These are phyloP conservation scores for Epichloe gansuensis DNA, from an alignment of 2,329 filamentous ascomycete species.

Conservation along the genomic window DNA sequence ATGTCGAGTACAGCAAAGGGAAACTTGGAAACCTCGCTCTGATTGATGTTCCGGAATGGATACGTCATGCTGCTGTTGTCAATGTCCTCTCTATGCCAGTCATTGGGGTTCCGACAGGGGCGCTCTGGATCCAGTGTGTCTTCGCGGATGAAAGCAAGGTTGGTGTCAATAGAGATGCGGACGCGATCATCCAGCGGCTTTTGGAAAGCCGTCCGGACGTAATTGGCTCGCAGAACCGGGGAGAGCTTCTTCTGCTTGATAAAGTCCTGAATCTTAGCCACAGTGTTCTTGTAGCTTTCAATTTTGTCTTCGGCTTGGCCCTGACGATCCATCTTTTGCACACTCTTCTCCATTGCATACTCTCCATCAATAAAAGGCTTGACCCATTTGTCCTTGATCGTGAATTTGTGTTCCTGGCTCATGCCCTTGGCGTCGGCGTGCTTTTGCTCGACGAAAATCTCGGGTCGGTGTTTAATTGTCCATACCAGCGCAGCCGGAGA, in stretches of 20 bases:
- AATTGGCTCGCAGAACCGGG: slow-evolving; percentile 82
- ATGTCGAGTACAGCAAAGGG: slow-evolving; percentile 87
- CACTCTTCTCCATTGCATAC: slow-evolving; percentile 83
- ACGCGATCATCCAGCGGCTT: slow-evolving; percentile 86
- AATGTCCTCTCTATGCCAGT: slow-evolving; percentile 88
- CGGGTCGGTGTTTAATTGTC: slow-evolving; percentile 63
- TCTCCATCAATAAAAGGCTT: slow-evolving; percentile 74
- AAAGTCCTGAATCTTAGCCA: slow-evolving; percentile 67
- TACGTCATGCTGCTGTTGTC: slow-evolving; percentile 72
- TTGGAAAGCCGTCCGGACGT: slow-evolving; percentile 89
- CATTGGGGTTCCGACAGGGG: slow-evolving; percentile 76
- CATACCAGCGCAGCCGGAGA: slow-evolving; percentile 82
- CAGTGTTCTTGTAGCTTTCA: slow-evolving; percentile 55
- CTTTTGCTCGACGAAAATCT: slow-evolving; percentile 84
- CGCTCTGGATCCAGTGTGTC: slow-evolving; percentile 65
- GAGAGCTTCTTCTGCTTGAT: slow-evolving; percentile 65
- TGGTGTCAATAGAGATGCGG: slow-evolving; percentile 83
- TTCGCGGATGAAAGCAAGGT: slow-evolving; percentile 75
- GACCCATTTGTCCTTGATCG: slow-evolving; percentile 90
- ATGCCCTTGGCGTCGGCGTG: slow-evolving; percentile 61
- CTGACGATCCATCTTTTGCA: slow-evolving; percentile 74
- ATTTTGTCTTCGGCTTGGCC: slow-evolving; percentile 54
- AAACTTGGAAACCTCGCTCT: slow-evolving; percentile 83
- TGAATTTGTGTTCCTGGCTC: slow-evolving; percentile 67
- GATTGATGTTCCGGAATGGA: slow-evolving; percentile 76